These are phyloP conservation scores for Hansenula sp. DNA, from an alignment of 1,139 yeast genomes.

Conservation along the genomic window DNA sequence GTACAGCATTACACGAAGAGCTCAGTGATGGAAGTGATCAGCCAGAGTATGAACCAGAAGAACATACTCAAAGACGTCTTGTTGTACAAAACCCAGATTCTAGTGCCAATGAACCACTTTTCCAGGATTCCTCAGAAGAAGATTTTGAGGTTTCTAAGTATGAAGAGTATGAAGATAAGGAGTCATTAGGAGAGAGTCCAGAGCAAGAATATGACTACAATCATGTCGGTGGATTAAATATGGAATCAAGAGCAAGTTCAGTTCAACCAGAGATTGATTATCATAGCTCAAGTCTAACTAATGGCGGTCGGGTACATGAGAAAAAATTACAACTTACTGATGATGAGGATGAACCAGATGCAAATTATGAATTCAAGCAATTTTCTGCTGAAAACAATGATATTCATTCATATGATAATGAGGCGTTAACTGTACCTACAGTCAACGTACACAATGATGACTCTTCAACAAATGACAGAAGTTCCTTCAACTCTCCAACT, in stretches of 20 bases:
- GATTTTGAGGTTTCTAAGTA: not conserved
- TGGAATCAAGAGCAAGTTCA: conserved; percentile 6
- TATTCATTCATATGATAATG: not conserved
- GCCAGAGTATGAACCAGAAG: not conserved
- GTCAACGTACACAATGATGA: not conserved
- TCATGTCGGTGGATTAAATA: not conserved
- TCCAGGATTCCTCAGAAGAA: conserved; percentile 18
- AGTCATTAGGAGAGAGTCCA: not conserved
- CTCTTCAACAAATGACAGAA: not conserved
- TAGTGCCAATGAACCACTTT: conserved; percentile 7
- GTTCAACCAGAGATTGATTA: conserved; percentile 4
- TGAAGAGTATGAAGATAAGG: not conserved
- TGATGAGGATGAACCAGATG: not conserved
- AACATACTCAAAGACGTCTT: not conserved
- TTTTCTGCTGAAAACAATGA: conserved; percentile 1
- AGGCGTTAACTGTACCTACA: too few relatives aligned
- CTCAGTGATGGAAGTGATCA: not conserved
- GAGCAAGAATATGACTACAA: not conserved
- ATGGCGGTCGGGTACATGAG: too few relatives aligned
- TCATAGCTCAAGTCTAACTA: not conserved
- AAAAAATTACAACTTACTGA: not conserved
- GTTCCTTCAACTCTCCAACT: not conserved
- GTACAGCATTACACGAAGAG: not conserved
- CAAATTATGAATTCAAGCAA: not conserved
- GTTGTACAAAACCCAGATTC: not conserved